Base-by-base conservation (phyloP, 495 filamentous ascomycete genomes). In the Haplographium delicatum region DNA sequence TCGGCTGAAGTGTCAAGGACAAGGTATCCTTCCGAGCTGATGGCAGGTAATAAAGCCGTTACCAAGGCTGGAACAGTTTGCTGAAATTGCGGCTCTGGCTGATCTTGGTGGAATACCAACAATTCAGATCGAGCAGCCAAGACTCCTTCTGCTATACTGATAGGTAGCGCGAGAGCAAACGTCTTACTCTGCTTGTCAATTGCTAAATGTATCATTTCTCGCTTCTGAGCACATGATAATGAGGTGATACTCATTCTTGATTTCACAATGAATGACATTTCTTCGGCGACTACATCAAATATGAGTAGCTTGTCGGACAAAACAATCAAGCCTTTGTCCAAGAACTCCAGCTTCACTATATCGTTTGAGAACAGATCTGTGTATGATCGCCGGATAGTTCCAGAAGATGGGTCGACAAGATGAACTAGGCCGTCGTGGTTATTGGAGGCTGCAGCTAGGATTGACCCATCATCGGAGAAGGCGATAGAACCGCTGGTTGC, bases 391-490 rank as follows among this genome's bases (percentile, higher is more conserved):
- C 68, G 70, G 45, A 86, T 64, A 16, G 58, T 60, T 1, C 84
- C 84, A 1, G 72, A 75, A 42, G 67, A 65, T 2, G 82, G 70
- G 57, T 86, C 76, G 49, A 88, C 73, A 34, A 86, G 66, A 48
- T 82, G 73, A 19, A 87, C 58, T 10, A 76, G 60, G 3, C 72
- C 76, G 20, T 72, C 67, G 9, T 72, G 64, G 15, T 63, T 44
- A 20, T 65, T 61, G 15, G 67, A 69, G 23, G 73, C 70, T 52
- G 68, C 83, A 25, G 88, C 93, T 23, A 97, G 72, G 2, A 88
- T 75, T 3, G 94, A 96, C 1, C 89, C 90, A 65, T 98, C 93
- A 47, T 85, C 76, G 1, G 91, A 94, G 64, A 86, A 95, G 15
- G 81, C 70, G 37, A 95, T 63, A 38, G 72, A 68, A 18, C 75